These are phyloP conservation scores for Claviceps capensis DNA, from an alignment of 2,329 filamentous ascomycete species.

Conservation along the genomic window DNA sequence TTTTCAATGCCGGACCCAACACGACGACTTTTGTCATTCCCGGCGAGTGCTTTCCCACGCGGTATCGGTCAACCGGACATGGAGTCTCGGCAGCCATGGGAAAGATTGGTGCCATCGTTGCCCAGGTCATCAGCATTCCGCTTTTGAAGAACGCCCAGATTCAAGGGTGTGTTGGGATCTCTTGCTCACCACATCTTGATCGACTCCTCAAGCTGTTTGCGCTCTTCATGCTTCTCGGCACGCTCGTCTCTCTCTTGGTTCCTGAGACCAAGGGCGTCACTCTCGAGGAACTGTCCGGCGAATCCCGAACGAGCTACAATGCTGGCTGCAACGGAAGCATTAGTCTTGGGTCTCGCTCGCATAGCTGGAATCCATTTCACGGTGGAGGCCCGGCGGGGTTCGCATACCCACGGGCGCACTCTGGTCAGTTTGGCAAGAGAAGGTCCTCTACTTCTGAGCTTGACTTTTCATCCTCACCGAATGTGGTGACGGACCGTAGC, in stretches of 20 bases:
- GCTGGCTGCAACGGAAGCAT: constrained; percentile 37
- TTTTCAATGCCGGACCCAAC: constrained; percentile 54
- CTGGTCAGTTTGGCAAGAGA: constrained; percentile 12
- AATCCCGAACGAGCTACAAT: constrained; percentile 47
- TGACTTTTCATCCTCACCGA: constrained; percentile 31
- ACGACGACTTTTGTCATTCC: constrained; percentile 53
- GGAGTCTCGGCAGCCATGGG: constrained; percentile 53
- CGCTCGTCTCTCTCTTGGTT: constrained; percentile 55
- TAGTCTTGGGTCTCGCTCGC: constrained; percentile 17
- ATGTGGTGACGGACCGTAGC: constrained; percentile 17
- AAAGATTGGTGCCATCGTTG: constrained; percentile 55
- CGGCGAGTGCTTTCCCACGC: constrained; percentile 50
- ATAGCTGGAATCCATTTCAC: constrained; percentile 31
- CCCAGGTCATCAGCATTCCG: constrained; percentile 51
- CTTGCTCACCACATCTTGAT: constrained; percentile 48
- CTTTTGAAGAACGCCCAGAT: constrained; percentile 43
- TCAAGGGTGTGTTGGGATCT: constrained; percentile 31
- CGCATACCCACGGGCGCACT: constrained; percentile 25
- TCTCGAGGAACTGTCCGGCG: constrained; percentile 56
- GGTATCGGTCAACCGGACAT: constrained; percentile 48
- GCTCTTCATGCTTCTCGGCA: constrained; percentile 65
- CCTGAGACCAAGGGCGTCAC: constrained; percentile 66
- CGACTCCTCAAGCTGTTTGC: constrained; percentile 68
- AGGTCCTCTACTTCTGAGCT: constrained; percentile 18
- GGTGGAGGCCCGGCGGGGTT: constrained; percentile 41